A percentile compares a stretch with the other conserved stretches of the same genome.
phyloP scores from a whole-genome alignment of 1,139 yeast genomes.

The Pichia sp. region DNA sequence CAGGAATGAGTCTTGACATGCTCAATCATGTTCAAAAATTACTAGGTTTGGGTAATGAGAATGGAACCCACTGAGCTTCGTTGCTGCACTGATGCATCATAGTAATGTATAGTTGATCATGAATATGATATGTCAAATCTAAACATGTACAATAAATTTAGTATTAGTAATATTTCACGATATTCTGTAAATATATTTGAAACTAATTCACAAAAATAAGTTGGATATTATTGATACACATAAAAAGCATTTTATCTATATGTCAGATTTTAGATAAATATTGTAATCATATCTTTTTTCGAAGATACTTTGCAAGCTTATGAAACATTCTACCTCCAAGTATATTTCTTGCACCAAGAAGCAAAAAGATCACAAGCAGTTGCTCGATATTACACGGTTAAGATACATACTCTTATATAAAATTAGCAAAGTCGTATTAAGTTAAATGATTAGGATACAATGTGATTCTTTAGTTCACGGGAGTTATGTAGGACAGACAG shows the following conservation, averaged over 20 bases:
- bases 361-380: no score
- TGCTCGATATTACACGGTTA: no score
- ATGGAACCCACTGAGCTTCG: background rate
- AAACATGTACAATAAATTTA: background rate
- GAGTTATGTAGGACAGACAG: no score
- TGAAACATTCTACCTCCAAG: no score
- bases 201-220: no score
- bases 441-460: slow-evolving; percentile 23
- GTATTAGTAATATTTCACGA: background rate
- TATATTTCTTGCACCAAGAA: no score
- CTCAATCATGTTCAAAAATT: slow-evolving; percentile 6
- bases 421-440: background rate
- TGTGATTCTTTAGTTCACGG: background rate
- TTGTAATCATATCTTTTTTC: no score
- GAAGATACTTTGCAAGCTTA: no score
- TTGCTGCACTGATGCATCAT: background rate
- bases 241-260: no score
- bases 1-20: slow-evolving; percentile 2
- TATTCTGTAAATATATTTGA: background rate
- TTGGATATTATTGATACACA: no score
- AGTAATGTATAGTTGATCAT: background rate
- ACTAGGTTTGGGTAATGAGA: slow-evolving; percentile 6
- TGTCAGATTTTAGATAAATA: no score
- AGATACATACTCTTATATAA: background rate
- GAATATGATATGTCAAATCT: background rate